Conservation (phyloP, 495 filamentous ascomycete species). For the Aspergillus nanangensis region DNA sequence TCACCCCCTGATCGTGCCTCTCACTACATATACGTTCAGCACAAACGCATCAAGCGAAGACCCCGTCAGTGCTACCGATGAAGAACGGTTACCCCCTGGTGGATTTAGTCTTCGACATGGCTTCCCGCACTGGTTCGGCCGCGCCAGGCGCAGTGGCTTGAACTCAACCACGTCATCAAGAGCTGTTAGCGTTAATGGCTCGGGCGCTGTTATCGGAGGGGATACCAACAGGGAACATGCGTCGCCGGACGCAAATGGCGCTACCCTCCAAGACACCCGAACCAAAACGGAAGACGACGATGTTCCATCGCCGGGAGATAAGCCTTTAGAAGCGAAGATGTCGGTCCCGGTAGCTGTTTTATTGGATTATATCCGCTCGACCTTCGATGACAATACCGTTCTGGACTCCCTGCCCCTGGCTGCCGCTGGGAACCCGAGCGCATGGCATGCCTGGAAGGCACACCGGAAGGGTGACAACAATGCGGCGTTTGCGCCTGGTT, state of each 20-base stretch:
- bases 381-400: conserved; percentile 71
- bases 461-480: conserved; percentile 42
- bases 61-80: conserved; percentile 74
- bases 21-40: conserved; percentile 87
- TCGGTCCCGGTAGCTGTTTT: conserved; percentile 41
- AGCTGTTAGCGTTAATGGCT: conserved; percentile 31
- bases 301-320: conserved; percentile 14
- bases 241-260: background rate
- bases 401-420: conserved; percentile 76
- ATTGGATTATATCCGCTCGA: conserved; percentile 72
- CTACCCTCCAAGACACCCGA: background rate
- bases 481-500: conserved; percentile 5
- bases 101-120: conserved; percentile 85
- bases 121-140: conserved; percentile 83
- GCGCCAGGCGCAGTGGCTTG: conserved; percentile 26
- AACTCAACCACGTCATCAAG: conserved; percentile 30
- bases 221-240: background rate
- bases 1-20: conserved; percentile 85
- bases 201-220: background rate
- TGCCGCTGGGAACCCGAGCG: conserved; percentile 79
- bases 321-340: conserved; percentile 16
- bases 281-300: conserved; percentile 3
- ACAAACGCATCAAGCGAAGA: conserved; percentile 63
- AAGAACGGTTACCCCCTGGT: conserved; percentile 76
- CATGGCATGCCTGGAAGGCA: conserved; percentile 85